Evolutionary conservation across 176 grass and related monocot genomes (phyloP).

Genomic region (Elaeis guineensis): DNA sequence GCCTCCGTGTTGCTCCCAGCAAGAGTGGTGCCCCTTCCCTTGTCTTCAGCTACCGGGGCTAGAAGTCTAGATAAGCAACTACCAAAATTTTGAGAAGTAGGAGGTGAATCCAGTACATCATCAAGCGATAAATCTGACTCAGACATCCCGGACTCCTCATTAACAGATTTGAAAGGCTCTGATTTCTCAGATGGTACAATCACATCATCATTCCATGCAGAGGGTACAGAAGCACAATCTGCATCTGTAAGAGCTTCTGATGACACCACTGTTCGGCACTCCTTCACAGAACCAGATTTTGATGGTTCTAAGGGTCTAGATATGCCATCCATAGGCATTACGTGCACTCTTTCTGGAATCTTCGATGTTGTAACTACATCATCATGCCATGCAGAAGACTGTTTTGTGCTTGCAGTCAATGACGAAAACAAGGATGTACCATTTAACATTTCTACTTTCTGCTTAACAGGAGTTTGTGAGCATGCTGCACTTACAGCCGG

Average conservation of each 20-base stretch:
- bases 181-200: constrained; percentile 29
- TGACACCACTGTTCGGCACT: constrained; percentile 25
- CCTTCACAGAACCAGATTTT: constrained; percentile 46
- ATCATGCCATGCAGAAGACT: constrained; percentile 76
- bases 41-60: constrained; percentile 31
- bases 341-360: constrained; percentile 32
- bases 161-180: constrained; percentile 16
- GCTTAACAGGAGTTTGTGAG: constrained; percentile 40
- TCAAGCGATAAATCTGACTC: constrained; percentile 21
- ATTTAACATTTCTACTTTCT: constrained; percentile 44
- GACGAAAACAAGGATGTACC: constrained; percentile 28
- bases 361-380: constrained; percentile 41
- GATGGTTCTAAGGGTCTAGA: constrained; percentile 44
- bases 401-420: constrained; percentile 33
- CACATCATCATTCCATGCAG: constrained; percentile 79
- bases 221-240: constrained; percentile 58
- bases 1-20: constrained; percentile 3
- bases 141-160: background rate
- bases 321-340: constrained; percentile 22
- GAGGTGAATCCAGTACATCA: constrained; percentile 13
- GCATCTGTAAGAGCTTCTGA: constrained; percentile 27
- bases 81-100: constrained; percentile 26
- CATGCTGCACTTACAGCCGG: constrained; percentile 26
- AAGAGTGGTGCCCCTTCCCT: constrained; percentile 14
- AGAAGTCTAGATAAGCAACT: constrained; percentile 16